Percentiles rank a stretch among this genome's conserved stretches.
Conservation (phyloP, 2,329 filamentous ascomycete species). For the Pseudogymnoascus sp. region DNA sequence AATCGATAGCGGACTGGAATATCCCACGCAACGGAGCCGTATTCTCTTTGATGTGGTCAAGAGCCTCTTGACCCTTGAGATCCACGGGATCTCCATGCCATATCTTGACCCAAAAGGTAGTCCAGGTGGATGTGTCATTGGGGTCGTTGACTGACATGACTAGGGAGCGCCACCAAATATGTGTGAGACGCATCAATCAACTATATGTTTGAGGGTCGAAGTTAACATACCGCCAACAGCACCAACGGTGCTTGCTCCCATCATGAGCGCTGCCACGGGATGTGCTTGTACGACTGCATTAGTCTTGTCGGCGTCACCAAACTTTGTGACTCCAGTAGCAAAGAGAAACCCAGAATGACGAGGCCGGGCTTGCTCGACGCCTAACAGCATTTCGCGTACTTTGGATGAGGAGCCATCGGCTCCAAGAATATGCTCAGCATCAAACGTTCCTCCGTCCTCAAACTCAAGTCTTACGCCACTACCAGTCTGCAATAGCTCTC, state of each 20-base stretch:
- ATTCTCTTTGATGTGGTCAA: constrained; percentile 26
- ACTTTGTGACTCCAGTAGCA: constrained; percentile 25
- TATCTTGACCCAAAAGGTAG: constrained; percentile 32
- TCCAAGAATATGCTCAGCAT: constrained; percentile 28
- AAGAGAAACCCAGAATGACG: constrained; percentile 27
- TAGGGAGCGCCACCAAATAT: constrained; percentile 3
- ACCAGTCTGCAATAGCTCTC: neutral
- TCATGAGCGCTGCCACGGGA: constrained; percentile 27
- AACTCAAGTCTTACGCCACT: constrained; percentile 23
- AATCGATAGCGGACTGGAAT: constrained; percentile 30
- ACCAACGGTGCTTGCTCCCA: constrained; percentile 26
- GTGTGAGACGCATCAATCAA: neutral
- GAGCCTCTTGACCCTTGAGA: constrained; percentile 32
- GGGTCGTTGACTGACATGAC: constrained; percentile 24
- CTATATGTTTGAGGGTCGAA: neutral
- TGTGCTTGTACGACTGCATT: constrained; percentile 24
- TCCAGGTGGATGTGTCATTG: constrained; percentile 25
- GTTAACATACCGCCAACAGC: constrained; percentile 27
- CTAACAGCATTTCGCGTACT: constrained; percentile 28
- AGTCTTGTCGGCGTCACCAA: constrained; percentile 23
- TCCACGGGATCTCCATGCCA: constrained; percentile 25
- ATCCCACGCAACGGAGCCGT: constrained; percentile 25
- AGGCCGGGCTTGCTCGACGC: constrained; percentile 19
- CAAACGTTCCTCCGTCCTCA: constrained; percentile 20
- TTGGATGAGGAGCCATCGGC: constrained; percentile 28